Percentiles rank a stretch among this genome's conserved stretches.
phyloP scores from a whole-genome alignment of 371 early-diverging fungal genomes.

The Haplosporangium sp. region DNA sequence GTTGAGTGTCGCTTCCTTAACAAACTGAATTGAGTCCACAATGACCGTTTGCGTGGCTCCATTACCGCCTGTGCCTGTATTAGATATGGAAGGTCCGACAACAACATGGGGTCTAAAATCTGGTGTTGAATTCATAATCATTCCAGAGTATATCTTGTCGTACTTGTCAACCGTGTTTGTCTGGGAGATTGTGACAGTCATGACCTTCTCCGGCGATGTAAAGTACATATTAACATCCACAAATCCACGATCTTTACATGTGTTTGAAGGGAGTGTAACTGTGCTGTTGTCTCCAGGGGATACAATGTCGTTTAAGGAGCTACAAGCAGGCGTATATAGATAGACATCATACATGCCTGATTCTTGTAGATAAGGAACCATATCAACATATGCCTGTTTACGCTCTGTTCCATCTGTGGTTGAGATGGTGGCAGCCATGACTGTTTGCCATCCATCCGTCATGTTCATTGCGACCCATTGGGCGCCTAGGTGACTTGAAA shows the following conservation, averaged over 20 bases:
- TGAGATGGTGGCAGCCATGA: constrained; percentile 39
- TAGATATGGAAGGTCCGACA: constrained; percentile 47
- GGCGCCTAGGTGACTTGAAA: constrained; percentile 30
- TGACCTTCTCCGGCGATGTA: constrained; percentile 39
- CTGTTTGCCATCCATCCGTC: constrained; percentile 50
- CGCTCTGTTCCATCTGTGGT: constrained; percentile 35
- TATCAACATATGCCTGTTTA: constrained; percentile 57
- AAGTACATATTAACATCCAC: constrained; percentile 52
- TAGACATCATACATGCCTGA: constrained; percentile 74
- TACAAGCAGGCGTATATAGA: constrained; percentile 71
- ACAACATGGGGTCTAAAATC: constrained; percentile 64
- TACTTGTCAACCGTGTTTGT: constrained; percentile 45
- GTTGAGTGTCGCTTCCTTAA: constrained; percentile 61
- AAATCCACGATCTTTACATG: constrained; percentile 32
- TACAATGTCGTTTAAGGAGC: constrained; percentile 47
- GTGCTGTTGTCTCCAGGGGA: constrained; percentile 29
- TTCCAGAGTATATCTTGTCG: constrained; percentile 62
- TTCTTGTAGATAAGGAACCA: constrained; percentile 72
- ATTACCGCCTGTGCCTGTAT: constrained; percentile 34
- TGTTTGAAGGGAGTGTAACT: constrained; percentile 34
- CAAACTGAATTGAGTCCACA: constrained; percentile 67
- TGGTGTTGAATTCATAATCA: constrained; percentile 57
- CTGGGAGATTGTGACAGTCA: constrained; percentile 56
- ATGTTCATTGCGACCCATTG: constrained; percentile 55
- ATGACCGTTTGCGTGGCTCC: constrained; percentile 50